phyloP scores from a whole-genome alignment of 1,284 basidiomycete genomes.

The Malassezia pachydermatis region DNA sequence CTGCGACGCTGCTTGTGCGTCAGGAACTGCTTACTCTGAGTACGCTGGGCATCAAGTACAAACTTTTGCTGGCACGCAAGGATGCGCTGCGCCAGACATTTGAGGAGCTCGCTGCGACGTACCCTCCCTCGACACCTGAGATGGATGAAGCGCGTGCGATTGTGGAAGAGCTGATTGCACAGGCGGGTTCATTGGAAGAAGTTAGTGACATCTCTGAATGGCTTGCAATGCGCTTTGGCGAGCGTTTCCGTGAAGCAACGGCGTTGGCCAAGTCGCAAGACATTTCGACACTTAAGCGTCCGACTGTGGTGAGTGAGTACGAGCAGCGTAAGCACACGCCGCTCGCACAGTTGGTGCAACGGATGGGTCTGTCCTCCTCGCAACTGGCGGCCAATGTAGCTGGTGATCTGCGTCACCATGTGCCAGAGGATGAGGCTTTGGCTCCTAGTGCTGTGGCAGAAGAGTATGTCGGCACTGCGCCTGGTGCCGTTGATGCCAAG shows the following conservation, averaged over 20 bases:
- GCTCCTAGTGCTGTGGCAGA: slow-evolving; percentile 28
- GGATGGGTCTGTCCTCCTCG: slow-evolving; percentile 66
- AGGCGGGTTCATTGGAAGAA: slow-evolving; percentile 61
- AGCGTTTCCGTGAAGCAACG: slow-evolving; percentile 45
- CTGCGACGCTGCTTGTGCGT: slow-evolving; percentile 32
- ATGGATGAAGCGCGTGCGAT: slow-evolving; percentile 5
- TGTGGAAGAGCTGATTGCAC: slow-evolving; percentile 43
- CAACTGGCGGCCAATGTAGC: slow-evolving; percentile 72
- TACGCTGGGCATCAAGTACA: slow-evolving; percentile 52
- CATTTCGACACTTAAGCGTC: slow-evolving; percentile 58
- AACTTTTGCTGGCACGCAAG: slow-evolving; percentile 36
- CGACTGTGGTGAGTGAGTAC: slow-evolving; percentile 74
- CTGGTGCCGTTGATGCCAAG: slow-evolving; percentile 26
- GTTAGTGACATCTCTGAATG: slow-evolving; percentile 86
- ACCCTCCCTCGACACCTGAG: slow-evolving; percentile 52
- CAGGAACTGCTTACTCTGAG: slow-evolving; percentile 56
- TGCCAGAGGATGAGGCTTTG: slow-evolving; percentile 56
- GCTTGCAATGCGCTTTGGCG: slow-evolving; percentile 68
- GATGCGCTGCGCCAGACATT: slow-evolving; percentile 37
- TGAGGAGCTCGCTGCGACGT: slow-evolving; percentile 57
- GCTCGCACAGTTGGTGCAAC: slow-evolving; percentile 64
- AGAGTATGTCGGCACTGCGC: slow-evolving; percentile 39
- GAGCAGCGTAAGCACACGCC: slow-evolving; percentile 72
- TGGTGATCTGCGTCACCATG: slow-evolving; percentile 52
- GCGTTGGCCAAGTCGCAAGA: slow-evolving; percentile 17